Evolutionary conservation across 352 stramenopile species (phyloP).

Genomic region (Aphanomyces invadans): DNA sequence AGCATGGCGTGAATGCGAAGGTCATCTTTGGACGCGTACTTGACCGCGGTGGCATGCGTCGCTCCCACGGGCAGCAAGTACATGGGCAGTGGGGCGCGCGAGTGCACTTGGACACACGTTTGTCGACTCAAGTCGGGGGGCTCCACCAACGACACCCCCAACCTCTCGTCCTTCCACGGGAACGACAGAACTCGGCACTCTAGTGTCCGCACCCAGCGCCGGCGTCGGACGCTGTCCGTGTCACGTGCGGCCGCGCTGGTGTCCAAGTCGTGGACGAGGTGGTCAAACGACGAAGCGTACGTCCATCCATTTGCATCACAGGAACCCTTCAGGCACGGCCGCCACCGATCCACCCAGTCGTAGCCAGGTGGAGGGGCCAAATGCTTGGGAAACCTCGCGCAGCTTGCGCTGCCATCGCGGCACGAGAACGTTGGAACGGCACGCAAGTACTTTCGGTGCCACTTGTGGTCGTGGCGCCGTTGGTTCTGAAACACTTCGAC

Average conservation of each 20-base stretch:
- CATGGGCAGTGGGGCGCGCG: not conserved
- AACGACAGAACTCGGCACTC: not conserved
- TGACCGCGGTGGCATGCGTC: not conserved
- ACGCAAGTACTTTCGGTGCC: constrained; percentile 21
- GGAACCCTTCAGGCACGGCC: not conserved
- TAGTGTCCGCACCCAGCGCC: constrained; percentile 13
- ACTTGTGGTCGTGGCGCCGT: not conserved
- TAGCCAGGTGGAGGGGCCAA: constrained; percentile 2
- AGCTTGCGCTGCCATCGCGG: constrained; percentile 3
- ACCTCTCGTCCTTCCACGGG: constrained; percentile 17
- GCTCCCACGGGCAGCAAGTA: constrained; percentile 10
- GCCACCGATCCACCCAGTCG: constrained; percentile 3
- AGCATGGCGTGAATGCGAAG: not conserved
- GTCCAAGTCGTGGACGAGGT: not conserved
- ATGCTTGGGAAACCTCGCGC: constrained; percentile 14
- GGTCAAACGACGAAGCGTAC: constrained; percentile 1
- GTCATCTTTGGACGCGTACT: constrained; percentile 4
- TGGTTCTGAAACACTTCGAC: constrained; percentile 25
- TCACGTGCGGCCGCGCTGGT: not conserved
- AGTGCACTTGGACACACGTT: not conserved
- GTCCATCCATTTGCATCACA: constrained; percentile 21
- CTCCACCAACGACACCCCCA: constrained; percentile 15
- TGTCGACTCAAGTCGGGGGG: not conserved
- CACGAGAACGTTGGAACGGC: constrained; percentile 9
- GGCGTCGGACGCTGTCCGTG: constrained; percentile 6